Evolutionary conservation across 2,329 filamentous ascomycete genomes (phyloP).

Genomic region (Gyromitra esculenta): DNA sequence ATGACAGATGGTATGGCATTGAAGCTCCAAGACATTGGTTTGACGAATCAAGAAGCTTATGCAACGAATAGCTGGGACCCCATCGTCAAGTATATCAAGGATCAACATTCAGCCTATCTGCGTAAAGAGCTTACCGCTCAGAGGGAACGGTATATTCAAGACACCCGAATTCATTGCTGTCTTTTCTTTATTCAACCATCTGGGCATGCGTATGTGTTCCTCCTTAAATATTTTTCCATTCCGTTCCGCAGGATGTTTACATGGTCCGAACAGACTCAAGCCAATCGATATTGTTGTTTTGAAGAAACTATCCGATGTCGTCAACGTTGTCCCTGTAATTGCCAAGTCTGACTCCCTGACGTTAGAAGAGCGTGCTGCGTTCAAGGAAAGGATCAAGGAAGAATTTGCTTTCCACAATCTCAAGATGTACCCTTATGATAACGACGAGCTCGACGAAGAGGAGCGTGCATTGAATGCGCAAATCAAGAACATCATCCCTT

Average conservation of each 20-base stretch:
- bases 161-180: constrained; percentile 99
- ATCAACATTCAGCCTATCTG: constrained; percentile 98
- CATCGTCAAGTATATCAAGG: constrained; percentile 99
- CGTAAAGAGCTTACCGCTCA: constrained; percentile 99
- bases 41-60: constrained; percentile 36
- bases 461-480: constrained; percentile 91
- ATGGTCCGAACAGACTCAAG: constrained; percentile 71
- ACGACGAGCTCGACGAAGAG: constrained; percentile 97
- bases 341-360: constrained; percentile 98
- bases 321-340: constrained; percentile 98
- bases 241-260: constrained; percentile 43
- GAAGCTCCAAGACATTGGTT: constrained; percentile 1
- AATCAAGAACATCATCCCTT: constrained; percentile 97
- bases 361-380: constrained; percentile 90
- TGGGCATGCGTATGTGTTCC: constrained; percentile 75
- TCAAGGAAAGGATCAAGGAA: constrained; percentile 98
- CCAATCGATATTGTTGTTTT: constrained; percentile 99
- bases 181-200: constrained; percentile 99
- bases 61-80: constrained; percentile 79
- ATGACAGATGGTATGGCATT: constrained; percentile 80
- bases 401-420: constrained; percentile 99
- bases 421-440: constrained; percentile 99
- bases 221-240: constrained; percentile 1
- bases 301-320: constrained; percentile 99
- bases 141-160: constrained; percentile 98